These are phyloP conservation scores for Knoxia roxburghii DNA, from an alignment of 257 asterid genomes.

Conservation along the genomic window DNA sequence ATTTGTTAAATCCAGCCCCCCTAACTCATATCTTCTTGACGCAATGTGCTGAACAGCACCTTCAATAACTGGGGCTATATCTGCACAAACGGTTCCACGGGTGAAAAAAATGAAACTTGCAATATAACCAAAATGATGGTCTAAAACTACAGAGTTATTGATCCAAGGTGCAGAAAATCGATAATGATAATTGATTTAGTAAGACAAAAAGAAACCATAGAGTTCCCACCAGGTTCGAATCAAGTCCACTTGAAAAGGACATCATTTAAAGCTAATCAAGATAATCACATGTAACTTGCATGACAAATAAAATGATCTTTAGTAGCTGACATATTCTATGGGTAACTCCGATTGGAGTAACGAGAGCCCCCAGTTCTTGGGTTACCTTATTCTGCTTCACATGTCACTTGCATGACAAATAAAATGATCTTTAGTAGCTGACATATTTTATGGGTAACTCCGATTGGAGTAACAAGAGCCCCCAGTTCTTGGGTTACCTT, in stretches of 20 bases:
- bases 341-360: neutral
- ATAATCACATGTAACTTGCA: neutral
- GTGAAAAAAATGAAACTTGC: neutral
- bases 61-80: conserved; percentile 94
- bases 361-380: neutral
- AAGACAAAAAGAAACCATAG: neutral
- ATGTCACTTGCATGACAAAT: neutral
- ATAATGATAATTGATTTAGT: neutral
- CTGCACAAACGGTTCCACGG: conserved; percentile 28
- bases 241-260: neutral
- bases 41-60: conserved; percentile 98
- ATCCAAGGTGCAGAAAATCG: neutral
- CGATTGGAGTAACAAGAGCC: neutral
- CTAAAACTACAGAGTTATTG: neutral
- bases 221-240: neutral
- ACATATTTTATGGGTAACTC: neutral
- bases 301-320: neutral
- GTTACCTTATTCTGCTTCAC: neutral
- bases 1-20: conserved; percentile 81
- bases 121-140: neutral
- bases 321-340: neutral
- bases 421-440: neutral
- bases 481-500: neutral
- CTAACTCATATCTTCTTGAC: conserved; percentile 85
- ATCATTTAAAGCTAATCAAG: neutral